phyloP scores from a whole-genome alignment of 169 alveolate genomes.

The Plasmodium adleri region DNA sequence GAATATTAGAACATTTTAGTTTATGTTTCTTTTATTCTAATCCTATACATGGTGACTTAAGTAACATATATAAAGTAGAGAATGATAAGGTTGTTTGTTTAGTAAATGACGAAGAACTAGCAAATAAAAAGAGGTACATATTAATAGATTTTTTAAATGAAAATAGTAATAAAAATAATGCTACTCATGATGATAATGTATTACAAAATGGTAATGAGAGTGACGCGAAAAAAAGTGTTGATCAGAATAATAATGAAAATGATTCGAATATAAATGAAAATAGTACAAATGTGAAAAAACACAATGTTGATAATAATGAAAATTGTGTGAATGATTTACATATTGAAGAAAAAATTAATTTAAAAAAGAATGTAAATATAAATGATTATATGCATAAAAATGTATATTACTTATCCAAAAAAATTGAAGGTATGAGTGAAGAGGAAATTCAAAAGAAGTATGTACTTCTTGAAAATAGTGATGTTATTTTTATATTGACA shows the following conservation, averaged over 20 bases:
- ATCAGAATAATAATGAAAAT: slow-evolving; percentile 7
- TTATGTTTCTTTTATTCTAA: slow-evolving; percentile 62
- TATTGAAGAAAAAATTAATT: slow-evolving; percentile 47
- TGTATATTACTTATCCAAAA: slow-evolving; percentile 46
- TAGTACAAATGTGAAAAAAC: no score
- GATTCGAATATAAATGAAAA: not conserved
- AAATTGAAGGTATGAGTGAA: slow-evolving; percentile 57
- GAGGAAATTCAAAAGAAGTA: slow-evolving; percentile 71
- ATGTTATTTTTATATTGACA: slow-evolving; percentile 89
- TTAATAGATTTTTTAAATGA: slow-evolving; percentile 86
- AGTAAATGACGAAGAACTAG: slow-evolving; percentile 59
- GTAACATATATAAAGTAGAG: slow-evolving; percentile 24
- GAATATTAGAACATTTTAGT: slow-evolving; percentile 88
- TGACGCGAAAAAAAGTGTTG: slow-evolving; percentile 10
- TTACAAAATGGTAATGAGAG: not conserved
- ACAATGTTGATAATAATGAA: not conserved
- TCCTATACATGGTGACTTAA: slow-evolving; percentile 68
- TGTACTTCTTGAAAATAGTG: slow-evolving; percentile 85
- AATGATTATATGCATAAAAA: slow-evolving; percentile 43
- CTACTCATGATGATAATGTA: not conserved
- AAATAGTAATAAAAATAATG: slow-evolving; percentile 54
- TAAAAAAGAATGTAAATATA: slow-evolving; percentile 61
- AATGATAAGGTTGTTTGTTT: slow-evolving; percentile 37
- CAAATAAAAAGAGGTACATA: slow-evolving; percentile 79
- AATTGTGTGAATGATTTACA: not conserved